Base-by-base conservation (phyloP, 345 rosid genomes). In the Nephelium lappaceum region DNA sequence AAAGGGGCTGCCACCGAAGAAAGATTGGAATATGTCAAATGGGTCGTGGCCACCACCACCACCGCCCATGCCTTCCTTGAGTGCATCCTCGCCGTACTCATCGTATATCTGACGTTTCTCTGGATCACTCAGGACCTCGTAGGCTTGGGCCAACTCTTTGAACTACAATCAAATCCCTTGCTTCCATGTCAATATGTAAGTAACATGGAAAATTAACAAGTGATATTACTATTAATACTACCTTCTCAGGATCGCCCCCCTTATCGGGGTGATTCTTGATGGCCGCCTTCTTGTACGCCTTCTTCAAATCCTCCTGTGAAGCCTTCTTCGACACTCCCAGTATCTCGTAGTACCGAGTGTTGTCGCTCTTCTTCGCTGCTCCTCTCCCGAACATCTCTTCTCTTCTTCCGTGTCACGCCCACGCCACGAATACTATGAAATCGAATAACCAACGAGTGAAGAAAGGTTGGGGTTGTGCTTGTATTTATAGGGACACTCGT, bases 181-280 rank as follows among this genome's bases (percentile, higher is more conserved):
- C 36, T 31, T 25, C 31, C 60, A 43, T 43, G 4, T 24, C 24
- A 12, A 24, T 15, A 7, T 42, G 3, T 0, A 0, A 11, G 3
- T 19, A 21, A 11, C 15, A 51, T 38, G 45, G n/a, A 65, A 27
- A 62, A 57, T 63, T 23, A 21, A 19, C 31, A 58, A 60, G 65
- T 67, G 31, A 41, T 36, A 14, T 38, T 42, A 53, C 47, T 19
- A 45, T 9, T 15, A 53, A 45, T 11, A n/a, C n/a, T 65, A 94
- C 98, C 93, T 94, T 94, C 81, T 92, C 98, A 16, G 99, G 96
- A 88, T 93, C 99, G 69, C 99, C 98, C n/a, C 98, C 98, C 84
- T 95, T 95, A 62, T 95, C 98, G 18, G 98, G 98, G 80, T 95
- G 98, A 67, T 95, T 93, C 85, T 92, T 93, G 79, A 95, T 92